Base-by-base conservation (phyloP, 2,329 filamentous ascomycete genomes). In the Colletotrichum scovillei region DNA sequence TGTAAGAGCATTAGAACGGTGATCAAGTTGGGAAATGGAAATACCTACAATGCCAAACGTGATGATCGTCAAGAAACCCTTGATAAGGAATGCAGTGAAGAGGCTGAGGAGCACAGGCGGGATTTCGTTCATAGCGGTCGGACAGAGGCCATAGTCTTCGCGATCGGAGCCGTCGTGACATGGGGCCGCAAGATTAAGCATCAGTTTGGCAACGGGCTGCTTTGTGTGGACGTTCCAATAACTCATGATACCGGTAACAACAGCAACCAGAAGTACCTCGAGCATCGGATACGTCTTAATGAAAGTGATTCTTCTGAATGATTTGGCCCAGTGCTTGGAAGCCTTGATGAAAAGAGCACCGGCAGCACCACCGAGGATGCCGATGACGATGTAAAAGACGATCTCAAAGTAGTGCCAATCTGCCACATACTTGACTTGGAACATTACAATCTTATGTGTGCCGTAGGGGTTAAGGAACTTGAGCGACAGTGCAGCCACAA, bases 271-370 rank as follows among this genome's bases (percentile, higher is more conserved):
- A 26, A 95, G 85, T 0, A 99, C 96, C 81, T 99, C 97, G 12
- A 98, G 82, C 74, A 98, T 85, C 0, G 97, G 97, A 80, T 93
- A 92, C 65, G 87, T 88, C 84, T 98, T 98, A 84, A 98, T 95
- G 64, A 92, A 77, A 0, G 89, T 86, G 63, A 98, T 93, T 64
- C 93, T 92, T 56, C 97, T 92, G 84, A 99, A 98, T 0, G 92
- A 93, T 74, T 92, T 91, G 16, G 96, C 97, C 97, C 97, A 99
- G 63, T 93, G 85, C 74, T 93, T 92, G 57, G 95, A 97, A 1
- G 95, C 95, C 84, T 99, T 99, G 87, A 98, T 99, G 84, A 99
- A 99, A 1, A 98, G 83, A 1, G 97, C 97, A 16, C 97, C 97
- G 9, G 93, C 86, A 0, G 93, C 91, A 60, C 97, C 97, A 26